These are phyloP conservation scores for Neonothopanus nambi DNA, from an alignment of 1,284 basidiomycete genomes.

Conservation along the genomic window DNA sequence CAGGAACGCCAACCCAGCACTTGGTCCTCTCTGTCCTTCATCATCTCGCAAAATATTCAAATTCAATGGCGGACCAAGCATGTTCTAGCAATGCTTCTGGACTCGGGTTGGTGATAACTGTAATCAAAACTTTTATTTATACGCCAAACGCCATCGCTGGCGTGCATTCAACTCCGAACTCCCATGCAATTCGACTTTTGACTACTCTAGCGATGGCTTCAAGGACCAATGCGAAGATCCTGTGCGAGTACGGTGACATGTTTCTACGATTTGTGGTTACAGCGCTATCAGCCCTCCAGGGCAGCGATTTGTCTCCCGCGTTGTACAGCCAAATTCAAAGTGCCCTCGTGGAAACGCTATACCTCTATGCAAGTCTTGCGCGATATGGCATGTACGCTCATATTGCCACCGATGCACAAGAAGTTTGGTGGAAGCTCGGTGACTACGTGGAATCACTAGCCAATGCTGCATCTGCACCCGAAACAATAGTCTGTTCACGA, in stretches of 20 bases:
- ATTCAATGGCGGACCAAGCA: slow-evolving; percentile 55
- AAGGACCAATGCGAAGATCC: slow-evolving; percentile 61
- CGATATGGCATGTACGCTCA: slow-evolving; percentile 78
- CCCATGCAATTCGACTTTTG: slow-evolving; percentile 62
- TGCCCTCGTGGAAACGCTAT: slow-evolving; percentile 62
- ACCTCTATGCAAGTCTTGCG: slow-evolving; percentile 66
- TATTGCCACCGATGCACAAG: slow-evolving; percentile 40
- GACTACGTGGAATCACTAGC: slow-evolving; percentile 5
- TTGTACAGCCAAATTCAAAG: slow-evolving; percentile 38
- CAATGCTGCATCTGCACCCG: not conserved
- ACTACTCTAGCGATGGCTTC: slow-evolving; percentile 63
- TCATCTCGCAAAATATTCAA: slow-evolving; percentile 59
- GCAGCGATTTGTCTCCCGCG: slow-evolving; percentile 44
- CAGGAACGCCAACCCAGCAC: slow-evolving; percentile 41
- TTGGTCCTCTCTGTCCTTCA: slow-evolving; percentile 68
- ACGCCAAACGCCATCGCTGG: slow-evolving; percentile 42
- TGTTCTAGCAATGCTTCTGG: slow-evolving; percentile 42
- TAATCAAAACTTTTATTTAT: slow-evolving; percentile 59
- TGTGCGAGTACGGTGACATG: slow-evolving; percentile 53
- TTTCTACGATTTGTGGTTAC: slow-evolving; percentile 75
- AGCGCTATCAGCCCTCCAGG: slow-evolving; percentile 34
- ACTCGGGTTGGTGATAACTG: slow-evolving; percentile 44
- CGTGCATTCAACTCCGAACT: slow-evolving; percentile 42
- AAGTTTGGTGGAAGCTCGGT: slow-evolving; percentile 12
- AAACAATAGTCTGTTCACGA: not conserved